Conservation (phyloP, 306 rosid genomes). For the Malus sylvestris region DNA sequence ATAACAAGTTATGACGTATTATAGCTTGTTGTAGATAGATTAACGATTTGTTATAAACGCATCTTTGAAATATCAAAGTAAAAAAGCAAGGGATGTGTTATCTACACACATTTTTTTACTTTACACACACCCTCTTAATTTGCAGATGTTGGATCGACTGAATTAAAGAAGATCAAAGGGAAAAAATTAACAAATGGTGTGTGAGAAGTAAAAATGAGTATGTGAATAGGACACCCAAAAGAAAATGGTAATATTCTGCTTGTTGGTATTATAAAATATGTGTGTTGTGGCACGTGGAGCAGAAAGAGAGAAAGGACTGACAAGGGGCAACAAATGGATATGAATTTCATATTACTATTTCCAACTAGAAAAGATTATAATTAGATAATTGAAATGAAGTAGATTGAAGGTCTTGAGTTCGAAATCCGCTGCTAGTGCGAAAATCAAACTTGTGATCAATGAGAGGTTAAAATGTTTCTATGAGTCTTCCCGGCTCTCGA, state of each 20-base stretch:
- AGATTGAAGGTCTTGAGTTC: no score
- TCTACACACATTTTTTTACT: no score
- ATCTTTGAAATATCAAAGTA: background rate
- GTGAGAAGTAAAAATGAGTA: no score
- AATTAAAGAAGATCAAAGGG: no score
- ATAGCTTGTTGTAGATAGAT: background rate
- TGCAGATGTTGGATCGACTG: no score
- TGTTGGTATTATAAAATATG: background rate
- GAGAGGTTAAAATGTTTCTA: accelerated
- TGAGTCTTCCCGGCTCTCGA: accelerated
- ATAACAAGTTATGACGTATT: no score
- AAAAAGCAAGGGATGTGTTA: no score
- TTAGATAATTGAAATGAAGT: background rate
- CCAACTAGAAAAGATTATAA: background rate
- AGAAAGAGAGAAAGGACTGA: background rate
- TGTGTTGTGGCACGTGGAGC: constrained; percentile 5
- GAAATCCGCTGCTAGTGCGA: accelerated
- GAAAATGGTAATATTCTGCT: background rate
- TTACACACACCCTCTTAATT: no score
- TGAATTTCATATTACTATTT: background rate
- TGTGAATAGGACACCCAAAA: no score
- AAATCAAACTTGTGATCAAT: accelerated
- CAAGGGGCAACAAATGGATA: background rate
- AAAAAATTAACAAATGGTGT: no score
- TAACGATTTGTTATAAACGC: background rate